Evolutionary conservation across 495 filamentous ascomycete species (phyloP).

Genomic region (Endocarpon pusillum): DNA sequence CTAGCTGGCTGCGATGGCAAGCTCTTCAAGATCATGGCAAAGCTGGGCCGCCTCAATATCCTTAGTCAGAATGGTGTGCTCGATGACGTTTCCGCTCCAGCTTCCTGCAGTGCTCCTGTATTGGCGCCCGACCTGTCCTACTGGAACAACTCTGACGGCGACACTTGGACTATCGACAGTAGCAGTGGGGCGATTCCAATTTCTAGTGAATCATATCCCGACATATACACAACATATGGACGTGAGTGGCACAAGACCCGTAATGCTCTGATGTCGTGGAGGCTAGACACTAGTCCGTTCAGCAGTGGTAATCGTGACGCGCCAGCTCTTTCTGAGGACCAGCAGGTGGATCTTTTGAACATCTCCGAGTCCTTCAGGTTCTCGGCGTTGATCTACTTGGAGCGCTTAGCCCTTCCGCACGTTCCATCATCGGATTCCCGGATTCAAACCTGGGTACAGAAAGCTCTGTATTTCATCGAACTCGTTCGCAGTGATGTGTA

Average conservation of each 20-base stretch:
- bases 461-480: constrained; percentile 65
- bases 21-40: constrained; percentile 60
- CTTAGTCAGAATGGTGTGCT: constrained; percentile 59
- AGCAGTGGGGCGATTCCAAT: constrained; percentile 30
- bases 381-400: constrained; percentile 75
- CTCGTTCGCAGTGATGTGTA: constrained; percentile 73
- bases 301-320: constrained; percentile 25
- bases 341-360: constrained; percentile 35
- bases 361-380: constrained; percentile 82
- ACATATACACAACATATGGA: constrained; percentile 62
- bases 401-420: constrained; percentile 67
- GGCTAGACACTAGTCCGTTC: constrained; percentile 40
- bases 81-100: no score
- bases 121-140: constrained; percentile 24
- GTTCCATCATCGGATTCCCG: constrained; percentile 58
- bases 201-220: no score
- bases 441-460: constrained; percentile 67
- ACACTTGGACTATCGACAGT: constrained; percentile 32
- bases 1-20: constrained; percentile 72
- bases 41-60: constrained; percentile 74
- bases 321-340: constrained; percentile 11
- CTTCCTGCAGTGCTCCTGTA: constrained; percentile 12
- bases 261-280: constrained; percentile 61
- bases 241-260: constrained; percentile 70
- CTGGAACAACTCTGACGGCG: constrained; percentile 42